Base-by-base conservation (phyloP, 805 yeast species). In the Kodamaea laetipori region DNA sequence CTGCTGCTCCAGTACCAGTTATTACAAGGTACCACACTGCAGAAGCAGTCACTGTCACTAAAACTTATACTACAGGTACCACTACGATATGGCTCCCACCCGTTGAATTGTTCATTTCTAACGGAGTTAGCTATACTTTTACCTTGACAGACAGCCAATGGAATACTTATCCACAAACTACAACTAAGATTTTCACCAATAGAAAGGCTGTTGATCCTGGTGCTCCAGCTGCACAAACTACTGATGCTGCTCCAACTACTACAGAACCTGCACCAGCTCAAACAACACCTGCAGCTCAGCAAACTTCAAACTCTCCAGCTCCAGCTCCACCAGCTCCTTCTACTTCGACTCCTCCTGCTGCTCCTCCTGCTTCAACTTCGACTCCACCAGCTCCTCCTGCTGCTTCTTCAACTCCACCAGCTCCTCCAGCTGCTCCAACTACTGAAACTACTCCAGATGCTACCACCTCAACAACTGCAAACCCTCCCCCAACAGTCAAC, bases 11-110 rank as follows among this genome's bases (percentile, higher is more conserved):
- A 2, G 39, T 71, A 12, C 71, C 73, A 41, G 61, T 61, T 37
- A 65, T 80, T 43, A 80, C 85, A 13, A 67, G 83, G 56, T 61
- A 63, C 28, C 81, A 77, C 54, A 78, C 84, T 13, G 84, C 85
- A 12, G 66, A 60, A 6, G 71, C 83, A 3, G 77, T 77, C 27
- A 77, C 81, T 3, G 64, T 72, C 12, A 67, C 72, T 4, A 49
- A 58, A 15, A 64, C 71, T 12, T 57, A 62, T 33, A 65, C 69
- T 24, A 74, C 79, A 1, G 79, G 76, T 32, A 73, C 78, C 19
- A 67, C 75, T 17, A 76, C 81, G 10, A 61, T 73, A 13, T 64
- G 67, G 50, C 64, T 76, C 46, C 81, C 82, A 18, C 72, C 80
- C 13, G 82, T 78, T 28, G 74, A 77, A 49, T 60, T 78, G 12